Evolutionary conservation across 345 rosid genomes (phyloP), one percentile per base, ranked within the genome.

Genomic region (Rhizophora apiculata): DNA sequence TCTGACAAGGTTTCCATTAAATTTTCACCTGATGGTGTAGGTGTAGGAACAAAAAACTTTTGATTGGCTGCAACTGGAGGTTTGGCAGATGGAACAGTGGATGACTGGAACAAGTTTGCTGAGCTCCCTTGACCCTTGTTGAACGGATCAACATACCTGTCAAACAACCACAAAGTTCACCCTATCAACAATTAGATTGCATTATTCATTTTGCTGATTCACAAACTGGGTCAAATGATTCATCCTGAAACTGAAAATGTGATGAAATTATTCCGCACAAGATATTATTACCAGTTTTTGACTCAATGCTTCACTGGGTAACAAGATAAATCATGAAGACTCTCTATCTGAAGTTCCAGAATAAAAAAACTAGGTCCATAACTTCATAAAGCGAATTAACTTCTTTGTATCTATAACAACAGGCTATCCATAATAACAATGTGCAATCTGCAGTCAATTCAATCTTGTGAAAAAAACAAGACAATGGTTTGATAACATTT

Each of bases 81-180:
- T 86, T 88, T 94, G 63, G 82, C 86, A 21, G 90, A 73, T 67
- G 93, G 86, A 64, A 76, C 70, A 37, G 87, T 60, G 19, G 95
- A 87, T 58, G 99, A 86, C 74, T 85, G 92, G 78, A 85, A 92
- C 56, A 71, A 62, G 63, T 83, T 90, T 68, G 83, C 84, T 0
- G 86, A 74, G 76, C 64, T 82, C 67, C 79, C 86, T 68, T 84
- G 81, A 22, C 92, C 84, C 76, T 88, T 78, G 85, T 83, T 87
- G 82, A 74, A 92, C 72, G 97, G 90, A 82, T 89, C 97, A 46
- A 89, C 97, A 57, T 87, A 92, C 85, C 95, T 87, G 87, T 71
- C 71, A 65, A 59, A 64, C 43, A 37, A 26, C 63, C 26, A 48
- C 7, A 63, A 58, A 67, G 39, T 48, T 53, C 30, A 26, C 9